Evolutionary conservation across 345 rosid species (phyloP), one percentile per base, ranked within the genome.

Genomic region (Hibiscus tridactylites): DNA sequence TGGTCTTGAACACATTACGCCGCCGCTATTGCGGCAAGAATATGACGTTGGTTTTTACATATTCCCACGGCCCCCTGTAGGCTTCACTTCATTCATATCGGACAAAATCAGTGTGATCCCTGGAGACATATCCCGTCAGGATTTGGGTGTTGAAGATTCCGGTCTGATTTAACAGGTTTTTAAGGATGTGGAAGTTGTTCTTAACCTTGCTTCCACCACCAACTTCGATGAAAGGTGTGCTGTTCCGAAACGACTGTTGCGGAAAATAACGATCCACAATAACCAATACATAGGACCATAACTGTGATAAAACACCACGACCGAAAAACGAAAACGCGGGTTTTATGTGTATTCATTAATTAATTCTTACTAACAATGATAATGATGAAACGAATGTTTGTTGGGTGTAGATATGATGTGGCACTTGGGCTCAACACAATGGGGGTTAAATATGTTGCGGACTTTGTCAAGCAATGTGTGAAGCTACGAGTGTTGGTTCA

Each of bases 131-230:
- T 75, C 89, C 3, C 13, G 47, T 17, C 81, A 81, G 50, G 80
- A 83, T 60, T 72, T 89, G 62, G 95, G 95, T 60, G 6, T 87
- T 5, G 73, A 76, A 44, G 84, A 83, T 46, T 42, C 68, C 16
- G 74, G 29, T 54, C 74, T 90, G 65, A 77, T 71, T 29, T 76
- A 87, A 64, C 74, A 82, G 56, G 83, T 90, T 82, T 65, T 58
- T 74, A 81, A 58, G 37, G 84, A 88, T 71, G 46, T 88, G 6
- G 88, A 92, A 26, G 63, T 83, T 37, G 62, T 90, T 8, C 65
- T 92, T 35, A 90, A 92, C 77, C 79, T 87, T 17, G 97, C 96
- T 1, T 96, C 91, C 61, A 84, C 89, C 3, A 88, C 91, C 49
- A 83, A 77, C 72, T 92, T 92, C 29, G 90, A 92, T 72, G 96